Conservation (phyloP, 2,329 filamentous ascomycete species). For the Fusarium pilosicola region DNA sequence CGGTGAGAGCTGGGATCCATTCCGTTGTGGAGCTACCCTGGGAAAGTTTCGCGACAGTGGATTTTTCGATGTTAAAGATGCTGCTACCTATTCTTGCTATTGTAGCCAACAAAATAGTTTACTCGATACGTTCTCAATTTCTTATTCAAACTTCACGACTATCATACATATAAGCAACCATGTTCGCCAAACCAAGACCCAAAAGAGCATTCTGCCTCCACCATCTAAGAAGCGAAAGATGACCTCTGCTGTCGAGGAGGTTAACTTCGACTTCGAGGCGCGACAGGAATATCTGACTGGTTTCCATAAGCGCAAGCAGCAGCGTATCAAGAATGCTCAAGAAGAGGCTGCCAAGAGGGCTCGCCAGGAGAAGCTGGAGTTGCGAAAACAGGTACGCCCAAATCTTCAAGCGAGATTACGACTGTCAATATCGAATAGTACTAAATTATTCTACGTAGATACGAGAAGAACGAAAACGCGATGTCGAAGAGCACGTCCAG, state of each 20-base stretch:
- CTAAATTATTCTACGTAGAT: slow-evolving; percentile 64
- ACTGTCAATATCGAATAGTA: background rate
- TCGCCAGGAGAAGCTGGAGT: slow-evolving; percentile 77
- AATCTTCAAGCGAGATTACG: background rate
- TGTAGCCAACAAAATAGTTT: slow-evolving; percentile 8
- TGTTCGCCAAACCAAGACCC: slow-evolving; percentile 67
- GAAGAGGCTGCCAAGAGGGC: slow-evolving; percentile 81
- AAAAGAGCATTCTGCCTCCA: slow-evolving; percentile 68
- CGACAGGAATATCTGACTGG: slow-evolving; percentile 91
- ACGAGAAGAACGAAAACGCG: slow-evolving; percentile 81
- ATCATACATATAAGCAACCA: slow-evolving; percentile 26
- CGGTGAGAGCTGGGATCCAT: slow-evolving; percentile 26
- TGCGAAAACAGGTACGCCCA: slow-evolving; percentile 76
- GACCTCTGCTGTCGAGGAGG: slow-evolving; percentile 74
- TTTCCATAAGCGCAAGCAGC: slow-evolving; percentile 94
- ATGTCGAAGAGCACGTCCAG: slow-evolving; percentile 83
- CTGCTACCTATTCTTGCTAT: background rate
- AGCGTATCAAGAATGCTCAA: slow-evolving; percentile 85
- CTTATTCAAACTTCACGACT: background rate
- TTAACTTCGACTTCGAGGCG: slow-evolving; percentile 83
- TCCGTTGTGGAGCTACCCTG: slow-evolving; percentile 5
- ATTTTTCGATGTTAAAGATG: slow-evolving; percentile 27
- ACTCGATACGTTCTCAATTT: background rate
- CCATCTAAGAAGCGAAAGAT: slow-evolving; percentile 74
- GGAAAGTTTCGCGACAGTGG: slow-evolving; percentile 40